Evolutionary conservation across 208 protist species (phyloP).

Genomic region (Naegleria gruberi): DNA sequence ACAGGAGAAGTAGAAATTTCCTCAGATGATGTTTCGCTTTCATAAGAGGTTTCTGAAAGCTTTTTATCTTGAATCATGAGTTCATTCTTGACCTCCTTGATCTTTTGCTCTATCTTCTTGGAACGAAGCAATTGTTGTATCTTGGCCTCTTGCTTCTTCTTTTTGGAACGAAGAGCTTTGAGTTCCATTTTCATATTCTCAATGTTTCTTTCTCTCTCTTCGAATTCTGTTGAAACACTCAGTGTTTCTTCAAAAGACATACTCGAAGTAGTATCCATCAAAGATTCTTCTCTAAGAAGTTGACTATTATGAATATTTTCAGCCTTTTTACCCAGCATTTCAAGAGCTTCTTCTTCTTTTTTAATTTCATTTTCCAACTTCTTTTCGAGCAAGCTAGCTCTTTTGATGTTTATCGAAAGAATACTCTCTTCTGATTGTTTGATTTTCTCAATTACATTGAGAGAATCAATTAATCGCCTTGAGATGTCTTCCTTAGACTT

Average conservation of each 20-base stretch:
- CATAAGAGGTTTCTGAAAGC: background rate
- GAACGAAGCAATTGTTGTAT: background rate
- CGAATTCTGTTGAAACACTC: background rate
- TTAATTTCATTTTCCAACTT: background rate
- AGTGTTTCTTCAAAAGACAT: background rate
- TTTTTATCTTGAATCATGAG: background rate
- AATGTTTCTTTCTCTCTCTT: constrained; percentile 4
- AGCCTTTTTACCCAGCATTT: background rate
- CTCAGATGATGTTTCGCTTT: background rate
- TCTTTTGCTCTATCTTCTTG: background rate
- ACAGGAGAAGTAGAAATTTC: background rate
- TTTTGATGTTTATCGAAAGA: background rate
- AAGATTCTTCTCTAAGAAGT: background rate
- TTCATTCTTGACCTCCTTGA: background rate
- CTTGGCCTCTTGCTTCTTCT: background rate
- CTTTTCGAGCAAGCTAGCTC: background rate
- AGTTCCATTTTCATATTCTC: background rate
- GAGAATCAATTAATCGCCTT: no score
- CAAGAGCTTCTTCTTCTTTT: background rate
- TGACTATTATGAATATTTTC: background rate
- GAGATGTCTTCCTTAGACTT: no score
- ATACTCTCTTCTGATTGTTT: no score
- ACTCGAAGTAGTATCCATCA: background rate
- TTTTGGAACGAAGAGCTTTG: background rate
- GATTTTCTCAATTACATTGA: no score